phyloP scores from a whole-genome alignment of 2,329 filamentous ascomycete genomes.

The Colletotrichum acutatum region DNA sequence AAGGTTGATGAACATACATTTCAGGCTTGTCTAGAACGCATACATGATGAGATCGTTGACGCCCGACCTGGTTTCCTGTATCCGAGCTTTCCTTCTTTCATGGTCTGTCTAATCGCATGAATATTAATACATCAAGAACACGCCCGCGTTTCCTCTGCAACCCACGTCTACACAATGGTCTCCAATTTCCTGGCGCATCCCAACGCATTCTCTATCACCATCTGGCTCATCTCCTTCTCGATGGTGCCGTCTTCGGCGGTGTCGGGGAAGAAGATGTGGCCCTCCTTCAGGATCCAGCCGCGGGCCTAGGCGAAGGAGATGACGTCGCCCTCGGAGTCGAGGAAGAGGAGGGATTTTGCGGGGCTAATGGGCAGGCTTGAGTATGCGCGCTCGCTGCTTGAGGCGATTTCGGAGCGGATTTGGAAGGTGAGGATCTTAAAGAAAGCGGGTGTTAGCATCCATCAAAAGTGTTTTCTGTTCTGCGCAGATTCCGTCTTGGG shows the following conservation, averaged over 20 bases:
- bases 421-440: constrained; percentile 71
- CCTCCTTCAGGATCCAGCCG: constrained; percentile 89
- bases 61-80: constrained; percentile 28
- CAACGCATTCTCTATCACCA: constrained; percentile 94
- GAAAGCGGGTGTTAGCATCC: background rate
- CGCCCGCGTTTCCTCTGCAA: background rate
- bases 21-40: no score
- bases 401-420: constrained; percentile 95
- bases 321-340: constrained; percentile 95
- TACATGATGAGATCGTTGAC: constrained; percentile 2
- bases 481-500: no score
- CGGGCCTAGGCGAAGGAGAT: constrained; percentile 87
- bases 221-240: constrained; percentile 82
- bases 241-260: constrained; percentile 60
- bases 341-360: constrained; percentile 96
- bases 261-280: constrained; percentile 91
- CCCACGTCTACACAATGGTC: constrained; percentile 84
- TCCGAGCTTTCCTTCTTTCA: constrained; percentile 16
- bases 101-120: constrained; percentile 34
- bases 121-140: constrained; percentile 34
- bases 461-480: no score
- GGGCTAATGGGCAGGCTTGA: constrained; percentile 93
- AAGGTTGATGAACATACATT: no score
- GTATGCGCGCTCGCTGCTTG: constrained; percentile 95
- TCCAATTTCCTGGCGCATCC: constrained; percentile 95